Evolutionary conservation across 225 moss, liverwort and hornwort species (phyloP).

Genomic region (Bryum argenteum): DNA sequence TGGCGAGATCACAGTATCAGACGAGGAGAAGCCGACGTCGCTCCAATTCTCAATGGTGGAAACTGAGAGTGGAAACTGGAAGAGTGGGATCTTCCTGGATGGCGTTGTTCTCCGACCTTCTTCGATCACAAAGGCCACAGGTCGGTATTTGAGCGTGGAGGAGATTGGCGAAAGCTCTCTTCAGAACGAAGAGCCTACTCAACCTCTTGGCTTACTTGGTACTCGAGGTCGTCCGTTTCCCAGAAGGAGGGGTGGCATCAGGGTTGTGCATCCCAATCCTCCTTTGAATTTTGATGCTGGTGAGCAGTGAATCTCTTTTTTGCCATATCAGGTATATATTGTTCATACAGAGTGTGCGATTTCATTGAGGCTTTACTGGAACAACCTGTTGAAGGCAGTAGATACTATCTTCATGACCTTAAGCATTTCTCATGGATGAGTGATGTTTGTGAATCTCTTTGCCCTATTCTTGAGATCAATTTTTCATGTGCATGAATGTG

Average conservation of each 20-base stretch:
- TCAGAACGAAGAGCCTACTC: neutral
- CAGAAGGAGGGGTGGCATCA: conserved; percentile 12
- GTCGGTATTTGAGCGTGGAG: conserved; percentile 29
- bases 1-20: conserved; percentile 32
- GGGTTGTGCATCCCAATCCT: conserved; percentile 5
- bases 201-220: neutral
- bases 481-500: no score
- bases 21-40: conserved; percentile 5
- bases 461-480: no score
- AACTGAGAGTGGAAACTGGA: conserved; percentile 26
- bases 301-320: conserved; percentile 15
- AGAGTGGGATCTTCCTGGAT: conserved; percentile 33
- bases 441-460: no score
- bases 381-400: no score
- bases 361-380: no score
- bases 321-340: neutral
- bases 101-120: conserved; percentile 42
- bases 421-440: no score
- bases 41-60: conserved; percentile 41
- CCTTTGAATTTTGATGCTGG: conserved; percentile 8
- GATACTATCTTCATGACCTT: no score
- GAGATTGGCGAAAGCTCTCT: conserved; percentile 2
- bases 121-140: conserved; percentile 25
- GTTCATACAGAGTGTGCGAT: no score
- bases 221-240: neutral